phyloP scores from a whole-genome alignment of 2,329 filamentous ascomycete species.

The Kalaharituber pfeilii region DNA sequence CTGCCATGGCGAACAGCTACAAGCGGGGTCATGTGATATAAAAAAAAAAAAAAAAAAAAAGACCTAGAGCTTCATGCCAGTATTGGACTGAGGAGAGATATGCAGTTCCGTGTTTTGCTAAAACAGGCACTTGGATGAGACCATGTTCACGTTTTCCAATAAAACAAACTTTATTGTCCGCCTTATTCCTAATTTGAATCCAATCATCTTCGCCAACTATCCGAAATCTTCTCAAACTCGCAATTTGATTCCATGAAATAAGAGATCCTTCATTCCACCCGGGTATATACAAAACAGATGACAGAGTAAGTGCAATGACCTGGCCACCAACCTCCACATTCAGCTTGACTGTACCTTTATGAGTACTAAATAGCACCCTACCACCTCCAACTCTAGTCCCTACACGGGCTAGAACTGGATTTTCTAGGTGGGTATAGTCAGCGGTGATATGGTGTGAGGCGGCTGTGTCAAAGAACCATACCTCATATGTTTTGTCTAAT shows the following conservation, averaged over 20 bases:
- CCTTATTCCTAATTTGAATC: neutral
- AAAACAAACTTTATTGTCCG: too few species aligned
- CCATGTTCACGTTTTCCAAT: too few species aligned
- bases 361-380: neutral
- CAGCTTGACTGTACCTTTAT: neutral
- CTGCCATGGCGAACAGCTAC: too few species aligned
- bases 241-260: neutral
- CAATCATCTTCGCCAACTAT: neutral
- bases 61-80: constrained; percentile 2
- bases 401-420: too few species aligned
- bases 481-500: too few species aligned
- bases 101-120: neutral
- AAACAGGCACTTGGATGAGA: neutral
- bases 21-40: too few species aligned
- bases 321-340: neutral
- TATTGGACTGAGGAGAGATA: neutral
- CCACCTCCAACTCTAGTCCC: neutral
- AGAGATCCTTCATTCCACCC: neutral
- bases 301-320: neutral
- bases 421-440: neutral
- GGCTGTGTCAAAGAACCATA: neutral
- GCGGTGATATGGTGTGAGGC: neutral
- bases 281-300: neutral
- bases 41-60: too few species aligned
- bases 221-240: neutral